phyloP scores from a whole-genome alignment of 2,329 filamentous ascomycete species.

The Botrytis sinoallii region DNA sequence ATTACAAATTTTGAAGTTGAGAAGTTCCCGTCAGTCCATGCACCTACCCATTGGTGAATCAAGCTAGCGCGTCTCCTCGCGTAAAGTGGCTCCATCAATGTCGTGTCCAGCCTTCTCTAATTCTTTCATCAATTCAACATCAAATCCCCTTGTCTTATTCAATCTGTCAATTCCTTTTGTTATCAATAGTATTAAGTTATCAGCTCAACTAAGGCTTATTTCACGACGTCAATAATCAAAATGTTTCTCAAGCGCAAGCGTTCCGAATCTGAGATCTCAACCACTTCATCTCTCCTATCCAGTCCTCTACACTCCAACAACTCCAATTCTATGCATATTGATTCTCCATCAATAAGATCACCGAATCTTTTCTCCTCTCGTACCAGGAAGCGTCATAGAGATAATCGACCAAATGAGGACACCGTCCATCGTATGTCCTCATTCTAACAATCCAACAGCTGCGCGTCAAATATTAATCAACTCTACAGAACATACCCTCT shows the following conservation, averaged over 20 bases:
- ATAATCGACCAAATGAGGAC: conserved; percentile 57
- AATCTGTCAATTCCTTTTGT: not conserved
- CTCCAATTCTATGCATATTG: conserved; percentile 39
- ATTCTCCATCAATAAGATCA: conserved; percentile 34
- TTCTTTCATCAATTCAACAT: conserved; percentile 5
- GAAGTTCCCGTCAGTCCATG: not conserved
- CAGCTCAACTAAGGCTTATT: not conserved
- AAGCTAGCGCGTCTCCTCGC: conserved; percentile 13
- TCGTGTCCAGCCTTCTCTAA: conserved; percentile 11
- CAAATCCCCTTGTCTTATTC: not conserved
- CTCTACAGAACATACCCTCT: conserved; percentile 48
- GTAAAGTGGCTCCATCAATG: conserved; percentile 6
- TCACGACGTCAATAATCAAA: not conserved
- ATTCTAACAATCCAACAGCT: not conserved
- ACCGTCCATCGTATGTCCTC: conserved; percentile 34
- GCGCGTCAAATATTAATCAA: conserved; percentile 21
- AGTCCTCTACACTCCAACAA: conserved; percentile 37
- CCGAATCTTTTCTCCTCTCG: conserved; percentile 52
- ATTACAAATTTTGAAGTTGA: not conserved
- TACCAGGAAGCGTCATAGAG: conserved; percentile 59
- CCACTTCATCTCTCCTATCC: conserved; percentile 45
- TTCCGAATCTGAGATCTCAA: conserved; percentile 55
- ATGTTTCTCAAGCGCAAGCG: conserved; percentile 64
- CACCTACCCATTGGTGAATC: not conserved
- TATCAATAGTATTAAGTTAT: not conserved